Evolutionary conservation across 2,329 filamentous ascomycete genomes (phyloP), one percentile per base, ranked within the genome.

Genomic region (Harringtonia aguacate): DNA sequence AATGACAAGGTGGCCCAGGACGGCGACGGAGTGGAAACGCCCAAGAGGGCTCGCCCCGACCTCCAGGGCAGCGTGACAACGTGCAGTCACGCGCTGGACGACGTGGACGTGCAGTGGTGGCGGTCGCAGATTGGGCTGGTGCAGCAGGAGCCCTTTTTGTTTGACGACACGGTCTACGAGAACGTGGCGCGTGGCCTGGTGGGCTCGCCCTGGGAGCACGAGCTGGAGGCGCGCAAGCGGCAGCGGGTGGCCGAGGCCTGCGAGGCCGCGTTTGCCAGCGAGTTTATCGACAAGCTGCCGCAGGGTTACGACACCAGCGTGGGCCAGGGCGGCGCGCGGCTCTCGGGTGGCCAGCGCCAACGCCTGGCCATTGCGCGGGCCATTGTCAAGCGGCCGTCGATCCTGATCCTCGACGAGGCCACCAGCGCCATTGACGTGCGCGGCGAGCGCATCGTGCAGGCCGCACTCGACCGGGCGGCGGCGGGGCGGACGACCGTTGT

Each of bases 401-500:
- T 88, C 2, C 62, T 88, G 4, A 72, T 88, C 7, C 65, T 88
- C 0, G 84, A 88, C 53, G 84, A 88, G 60, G 84, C 84, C 1
- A 88, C 84, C 0, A 66, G 62, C 17, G 66, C 67, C 0, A 65
- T 86, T 0, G 81, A 86, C 50, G 78, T 77, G 0, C 73, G 81
- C 53, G 78, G 73, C 1, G 82, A 86, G 56, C 73, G 72, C 49
- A 63, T 80, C 1, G 77, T 86, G 10, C 80, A 85, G 55, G 65
- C 63, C 4, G 79, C 79, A 0, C 65, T 86, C 18, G 73, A 81
- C 55, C 54, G 52, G 12, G 57, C 55, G 5, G 56, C 56, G 14
- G 94, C 94, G 22, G 72, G 72, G 4, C 77, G 89, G 43, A 97
- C 92, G 1, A 95, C 88, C 49, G 86, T 98, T 1, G 95, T 95